A percentile compares a stretch with the other conserved stretches of the same genome.
Evolutionary conservation across 108 stramenopile genomes (phyloP).

Genomic region (Fistulifera pelliculosa): DNA sequence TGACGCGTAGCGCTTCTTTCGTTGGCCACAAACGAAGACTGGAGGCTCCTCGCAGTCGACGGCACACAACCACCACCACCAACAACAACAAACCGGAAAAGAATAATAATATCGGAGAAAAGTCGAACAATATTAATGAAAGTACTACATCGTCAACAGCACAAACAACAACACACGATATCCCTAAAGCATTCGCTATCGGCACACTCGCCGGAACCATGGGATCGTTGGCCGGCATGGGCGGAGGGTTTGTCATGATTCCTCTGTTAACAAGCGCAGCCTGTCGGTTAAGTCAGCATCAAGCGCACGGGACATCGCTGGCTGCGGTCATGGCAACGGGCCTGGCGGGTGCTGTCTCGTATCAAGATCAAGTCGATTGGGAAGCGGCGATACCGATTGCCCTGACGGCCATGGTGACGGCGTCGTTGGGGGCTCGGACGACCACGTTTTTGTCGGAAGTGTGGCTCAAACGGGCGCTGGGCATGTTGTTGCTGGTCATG

Average conservation of each 20-base stretch:
- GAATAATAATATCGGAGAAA: too few species aligned
- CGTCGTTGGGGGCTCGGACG: constrained; percentile 54
- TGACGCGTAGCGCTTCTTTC: too few species aligned
- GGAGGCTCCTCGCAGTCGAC: too few species aligned
- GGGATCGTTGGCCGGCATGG: constrained; percentile 85
- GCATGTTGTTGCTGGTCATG: constrained; percentile 78
- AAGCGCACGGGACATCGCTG: constrained; percentile 85
- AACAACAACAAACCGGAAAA: too few species aligned
- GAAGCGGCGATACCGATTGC: constrained; percentile 67
- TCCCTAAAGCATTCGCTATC: constrained; percentile 47
- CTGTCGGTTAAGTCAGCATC: constrained; percentile 73
- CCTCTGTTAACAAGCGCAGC: constrained; percentile 49
- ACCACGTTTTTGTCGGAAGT: constrained; percentile 37
- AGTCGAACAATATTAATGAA: too few species aligned
- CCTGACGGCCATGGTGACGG: constrained; percentile 65
- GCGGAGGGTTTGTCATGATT: constrained; percentile 90
- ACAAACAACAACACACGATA: too few species aligned
- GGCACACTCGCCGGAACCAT: constrained; percentile 67
- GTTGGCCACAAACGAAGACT: too few species aligned
- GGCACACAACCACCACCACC: too few species aligned
- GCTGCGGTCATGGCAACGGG: constrained; percentile 88
- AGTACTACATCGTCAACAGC: too few species aligned
- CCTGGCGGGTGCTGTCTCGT: constrained; percentile 72
- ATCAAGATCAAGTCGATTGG: constrained; percentile 67
- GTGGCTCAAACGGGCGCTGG: constrained; percentile 49